Evolutionary conservation across 495 filamentous ascomycete genomes (phyloP).

Genomic region (Aspergillus leporis): DNA sequence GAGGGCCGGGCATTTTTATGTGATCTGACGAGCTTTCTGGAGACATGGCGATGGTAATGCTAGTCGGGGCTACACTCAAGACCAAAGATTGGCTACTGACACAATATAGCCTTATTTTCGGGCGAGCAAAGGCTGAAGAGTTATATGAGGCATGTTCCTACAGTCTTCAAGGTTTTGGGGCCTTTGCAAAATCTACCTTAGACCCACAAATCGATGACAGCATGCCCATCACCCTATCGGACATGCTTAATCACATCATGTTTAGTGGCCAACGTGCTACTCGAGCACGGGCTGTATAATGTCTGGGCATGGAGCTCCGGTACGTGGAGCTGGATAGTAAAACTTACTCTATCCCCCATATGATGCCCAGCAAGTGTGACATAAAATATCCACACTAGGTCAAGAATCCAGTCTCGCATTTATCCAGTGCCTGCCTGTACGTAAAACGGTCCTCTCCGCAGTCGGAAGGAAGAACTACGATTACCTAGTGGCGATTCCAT

Average conservation of each 20-base stretch:
- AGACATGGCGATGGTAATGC: neutral
- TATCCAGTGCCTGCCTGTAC: too few relatives aligned
- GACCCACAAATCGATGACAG: neutral
- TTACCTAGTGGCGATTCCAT: too few relatives aligned
- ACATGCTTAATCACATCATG: neutral
- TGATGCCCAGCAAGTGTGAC: neutral
- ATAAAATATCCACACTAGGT: too few relatives aligned
- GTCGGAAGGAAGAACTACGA: too few relatives aligned
- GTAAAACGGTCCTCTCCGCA: too few relatives aligned
- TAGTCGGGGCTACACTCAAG: neutral
- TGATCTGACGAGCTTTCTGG: neutral
- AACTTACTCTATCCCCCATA: neutral
- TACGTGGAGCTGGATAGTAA: neutral
- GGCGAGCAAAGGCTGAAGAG: too few relatives aligned
- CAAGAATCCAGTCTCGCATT: too few relatives aligned
- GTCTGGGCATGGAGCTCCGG: neutral
- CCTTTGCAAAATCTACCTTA: neutral
- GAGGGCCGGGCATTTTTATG: neutral
- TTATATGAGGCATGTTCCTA: neutral
- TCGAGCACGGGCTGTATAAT: neutral
- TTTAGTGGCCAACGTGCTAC: neutral
- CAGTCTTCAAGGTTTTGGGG: neutral
- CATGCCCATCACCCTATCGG: neutral
- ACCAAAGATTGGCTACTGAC: neutral
- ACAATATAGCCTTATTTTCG: too few relatives aligned